Evolutionary conservation across 331 rosid species (phyloP).

Genomic region (Telfairia occidentalis): DNA sequence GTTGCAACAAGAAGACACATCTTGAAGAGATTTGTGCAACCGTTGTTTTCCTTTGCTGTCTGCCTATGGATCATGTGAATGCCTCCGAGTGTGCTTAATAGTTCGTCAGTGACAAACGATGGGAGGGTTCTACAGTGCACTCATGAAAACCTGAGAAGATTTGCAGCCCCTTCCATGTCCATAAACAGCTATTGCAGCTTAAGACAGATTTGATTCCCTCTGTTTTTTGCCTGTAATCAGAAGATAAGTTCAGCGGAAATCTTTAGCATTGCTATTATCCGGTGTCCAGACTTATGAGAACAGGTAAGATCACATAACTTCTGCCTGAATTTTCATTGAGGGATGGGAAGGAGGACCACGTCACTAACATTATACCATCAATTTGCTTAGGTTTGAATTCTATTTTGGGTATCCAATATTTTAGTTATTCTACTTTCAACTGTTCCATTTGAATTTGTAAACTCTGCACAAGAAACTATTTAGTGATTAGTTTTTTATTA

Average conservation of each 20-base stretch:
- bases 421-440: neutral
- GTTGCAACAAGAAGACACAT: conserved; percentile 22
- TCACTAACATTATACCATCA: neutral
- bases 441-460: neutral
- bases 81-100: neutral
- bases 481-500: neutral
- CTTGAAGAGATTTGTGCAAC: conserved; percentile 10
- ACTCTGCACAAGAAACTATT: neutral
- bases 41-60: neutral
- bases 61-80: neutral
- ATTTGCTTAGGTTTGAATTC: neutral
- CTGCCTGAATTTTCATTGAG: neutral
- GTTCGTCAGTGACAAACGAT: neutral
- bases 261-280: neutral
- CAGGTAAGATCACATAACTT: conserved; percentile 7
- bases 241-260: neutral
- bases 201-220: conserved; percentile 2
- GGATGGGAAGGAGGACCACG: neutral
- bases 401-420: neutral
- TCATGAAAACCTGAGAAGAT: neutral
- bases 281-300: neutral
- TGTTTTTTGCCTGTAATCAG: neutral
- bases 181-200: neutral
- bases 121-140: neutral
- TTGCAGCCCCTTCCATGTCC: neutral